Conservation (phyloP, 2,329 filamentous ascomycete genomes). For the Botryotinia globosa region DNA sequence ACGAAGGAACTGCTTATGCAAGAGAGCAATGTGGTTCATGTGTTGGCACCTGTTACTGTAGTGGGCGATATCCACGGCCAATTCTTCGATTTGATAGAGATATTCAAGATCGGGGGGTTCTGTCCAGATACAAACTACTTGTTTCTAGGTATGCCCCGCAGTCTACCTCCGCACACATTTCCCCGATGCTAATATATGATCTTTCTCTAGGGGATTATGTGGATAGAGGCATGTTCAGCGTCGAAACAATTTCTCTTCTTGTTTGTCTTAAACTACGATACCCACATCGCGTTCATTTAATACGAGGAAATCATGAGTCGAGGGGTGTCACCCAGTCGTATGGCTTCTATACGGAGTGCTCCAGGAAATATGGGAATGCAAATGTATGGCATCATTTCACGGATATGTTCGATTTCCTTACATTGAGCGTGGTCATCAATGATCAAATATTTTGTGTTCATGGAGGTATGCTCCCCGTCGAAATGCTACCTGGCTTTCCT, state of each 20-base stretch:
- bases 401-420: constrained; percentile 99
- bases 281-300: constrained; percentile 90
- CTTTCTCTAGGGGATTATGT: constrained; percentile 75
- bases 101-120: constrained; percentile 96
- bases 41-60: constrained; percentile 90
- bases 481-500: constrained; percentile 23
- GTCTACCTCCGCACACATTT: constrained; percentile 1
- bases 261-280: constrained; percentile 97
- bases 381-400: constrained; percentile 99
- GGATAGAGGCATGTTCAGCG: constrained; percentile 96
- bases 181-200: constrained; percentile 18
- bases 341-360: constrained; percentile 98
- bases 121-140: constrained; percentile 98
- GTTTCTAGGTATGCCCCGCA: constrained; percentile 68
- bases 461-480: constrained; percentile 58
- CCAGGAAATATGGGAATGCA: constrained; percentile 95
- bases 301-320: constrained; percentile 96
- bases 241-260: constrained; percentile 96
- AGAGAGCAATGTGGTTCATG: constrained; percentile 99
- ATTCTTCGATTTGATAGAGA: constrained; percentile 98
- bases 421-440: constrained; percentile 94
- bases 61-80: constrained; percentile 98
- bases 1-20: constrained; percentile 99
- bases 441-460: constrained; percentile 99
- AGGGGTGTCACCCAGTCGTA: constrained; percentile 98